Conservation (phyloP, 2,329 filamentous ascomycete species). For the Cercospora nicotianae region DNA sequence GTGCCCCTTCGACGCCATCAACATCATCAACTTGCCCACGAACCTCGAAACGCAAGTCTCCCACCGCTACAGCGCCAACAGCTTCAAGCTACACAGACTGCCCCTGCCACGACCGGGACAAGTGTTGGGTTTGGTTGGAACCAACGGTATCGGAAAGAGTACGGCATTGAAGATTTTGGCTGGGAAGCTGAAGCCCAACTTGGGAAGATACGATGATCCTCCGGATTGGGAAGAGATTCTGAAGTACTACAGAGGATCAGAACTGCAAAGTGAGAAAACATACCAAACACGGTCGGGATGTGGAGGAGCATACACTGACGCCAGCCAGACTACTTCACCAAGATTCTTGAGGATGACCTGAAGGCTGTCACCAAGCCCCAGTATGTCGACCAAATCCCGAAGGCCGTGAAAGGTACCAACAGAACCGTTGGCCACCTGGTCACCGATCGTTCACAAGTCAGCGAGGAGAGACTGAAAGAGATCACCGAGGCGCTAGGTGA, state of each 20-base stretch:
- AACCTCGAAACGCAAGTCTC: conserved; percentile 98
- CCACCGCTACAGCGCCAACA: conserved; percentile 98
- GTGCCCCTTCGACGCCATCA: conserved; percentile 97
- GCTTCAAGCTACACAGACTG: conserved; percentile 97
- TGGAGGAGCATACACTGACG: conserved; percentile 24
- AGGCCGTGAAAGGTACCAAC: conserved; percentile 74
- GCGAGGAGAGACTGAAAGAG: conserved; percentile 67
- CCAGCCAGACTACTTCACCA: conserved; percentile 87
- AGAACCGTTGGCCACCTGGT: conserved; percentile 80
- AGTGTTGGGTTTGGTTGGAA: conserved; percentile 93
- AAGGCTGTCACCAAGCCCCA: conserved; percentile 99
- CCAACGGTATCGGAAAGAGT: conserved; percentile 99
- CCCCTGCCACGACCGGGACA: conserved; percentile 95
- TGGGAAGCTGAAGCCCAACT: conserved; percentile 96
- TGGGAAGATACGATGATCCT: conserved; percentile 92
- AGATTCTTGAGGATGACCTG: conserved; percentile 92
- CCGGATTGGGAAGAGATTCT: conserved; percentile 99
- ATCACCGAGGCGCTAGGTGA: conserved; percentile 73
- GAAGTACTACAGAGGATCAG: conserved; percentile 96
- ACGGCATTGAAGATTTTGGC: conserved; percentile 99
- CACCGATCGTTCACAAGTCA: conserved; percentile 71
- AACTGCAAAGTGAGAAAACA: conserved; percentile 76
- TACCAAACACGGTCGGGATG: conserved; percentile 16
- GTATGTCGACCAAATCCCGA: conserved; percentile 97
- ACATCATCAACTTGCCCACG: conserved; percentile 99